Evolutionary conservation across 148 eudicot species (phyloP).

Genomic region (Silene uniflora): DNA sequence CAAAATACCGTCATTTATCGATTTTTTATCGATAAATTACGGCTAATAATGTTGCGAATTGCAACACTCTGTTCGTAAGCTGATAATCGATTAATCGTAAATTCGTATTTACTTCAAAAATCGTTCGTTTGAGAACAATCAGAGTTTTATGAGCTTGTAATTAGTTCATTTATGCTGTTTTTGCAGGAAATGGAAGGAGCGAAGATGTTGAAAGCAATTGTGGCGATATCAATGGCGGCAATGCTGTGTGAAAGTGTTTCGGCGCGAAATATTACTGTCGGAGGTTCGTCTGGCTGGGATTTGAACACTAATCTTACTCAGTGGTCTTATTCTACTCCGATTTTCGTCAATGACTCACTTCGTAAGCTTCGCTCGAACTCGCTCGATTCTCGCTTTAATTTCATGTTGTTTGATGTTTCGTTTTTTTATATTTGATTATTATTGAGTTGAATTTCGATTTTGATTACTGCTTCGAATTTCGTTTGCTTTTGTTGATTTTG

Average conservation of each 20-base stretch:
- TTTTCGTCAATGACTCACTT: conserved; percentile 27
- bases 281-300: conserved; percentile 24
- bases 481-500: not conserved
- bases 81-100: not conserved
- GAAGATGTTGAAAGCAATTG: not conserved
- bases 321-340: conserved; percentile 20
- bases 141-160: not conserved
- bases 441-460: not conserved
- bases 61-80: not conserved
- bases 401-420: not conserved
- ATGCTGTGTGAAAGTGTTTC: conserved; percentile 10
- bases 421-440: not conserved
- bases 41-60: too few species aligned
- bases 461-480: not conserved
- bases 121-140: not conserved
- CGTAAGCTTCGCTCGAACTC: not conserved
- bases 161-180: not conserved
- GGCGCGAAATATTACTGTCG: conserved; percentile 15
- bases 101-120: too few species aligned
- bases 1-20: not conserved
- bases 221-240: not conserved
- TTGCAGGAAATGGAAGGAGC: conserved; percentile 1
- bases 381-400: too few species aligned
- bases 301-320: conserved; percentile 17
- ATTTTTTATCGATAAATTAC: not conserved